Conservation (phyloP, 1,139 yeast genomes). For the Candida tropicalis region DNA sequence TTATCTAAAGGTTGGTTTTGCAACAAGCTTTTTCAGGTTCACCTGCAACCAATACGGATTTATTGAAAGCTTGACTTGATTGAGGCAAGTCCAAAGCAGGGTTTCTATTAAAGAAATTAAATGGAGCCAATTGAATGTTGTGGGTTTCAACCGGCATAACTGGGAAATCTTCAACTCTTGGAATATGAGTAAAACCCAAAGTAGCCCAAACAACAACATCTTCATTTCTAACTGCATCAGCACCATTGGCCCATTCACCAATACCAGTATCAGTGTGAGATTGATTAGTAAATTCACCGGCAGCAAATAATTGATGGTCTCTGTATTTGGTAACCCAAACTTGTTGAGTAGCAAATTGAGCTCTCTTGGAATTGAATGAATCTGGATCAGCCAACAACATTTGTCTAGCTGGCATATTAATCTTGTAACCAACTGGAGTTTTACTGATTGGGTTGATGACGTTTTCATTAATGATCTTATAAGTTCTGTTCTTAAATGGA, state of each 20-base stretch:
- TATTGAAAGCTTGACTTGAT: conserved; percentile 70
- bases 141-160: conserved; percentile 87
- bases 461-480: conserved; percentile 79
- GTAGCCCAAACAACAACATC: conserved; percentile 89
- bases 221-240: conserved; percentile 74
- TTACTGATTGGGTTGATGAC: conserved; percentile 74
- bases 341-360: conserved; percentile 72
- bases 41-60: conserved; percentile 50
- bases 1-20: conserved; percentile 25
- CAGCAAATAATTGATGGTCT: conserved; percentile 70
- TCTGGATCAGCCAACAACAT: conserved; percentile 69
- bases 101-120: conserved; percentile 77
- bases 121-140: conserved; percentile 69
- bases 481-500: conserved; percentile 74
- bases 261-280: conserved; percentile 65
- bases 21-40: conserved; percentile 41
- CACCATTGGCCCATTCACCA: conserved; percentile 67
- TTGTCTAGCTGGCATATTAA: conserved; percentile 76
- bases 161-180: conserved; percentile 86
- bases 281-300: conserved; percentile 82
- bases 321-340: conserved; percentile 75
- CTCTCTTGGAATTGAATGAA: conserved; percentile 66
- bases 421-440: conserved; percentile 82
- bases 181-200: conserved; percentile 83
- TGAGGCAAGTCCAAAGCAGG: conserved; percentile 86